Conservation (phyloP, 2,329 filamentous ascomycete genomes). For the Beauveria sp. region DNA sequence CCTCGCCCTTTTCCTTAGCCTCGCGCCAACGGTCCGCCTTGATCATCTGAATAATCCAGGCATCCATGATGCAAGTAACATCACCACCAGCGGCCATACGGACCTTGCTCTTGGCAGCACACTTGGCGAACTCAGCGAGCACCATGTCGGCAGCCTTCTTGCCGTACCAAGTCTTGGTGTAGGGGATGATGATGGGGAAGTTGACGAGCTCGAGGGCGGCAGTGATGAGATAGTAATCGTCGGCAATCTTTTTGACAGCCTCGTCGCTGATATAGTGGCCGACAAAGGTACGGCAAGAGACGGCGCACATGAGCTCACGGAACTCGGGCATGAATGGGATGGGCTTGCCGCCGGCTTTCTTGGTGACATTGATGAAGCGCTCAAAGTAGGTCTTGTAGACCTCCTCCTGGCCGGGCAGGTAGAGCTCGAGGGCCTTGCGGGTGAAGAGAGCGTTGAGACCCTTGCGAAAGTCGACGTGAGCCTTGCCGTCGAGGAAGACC, state of each 20-base stretch:
- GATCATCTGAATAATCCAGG: slow-evolving; percentile 84
- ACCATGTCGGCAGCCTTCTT: slow-evolving; percentile 95
- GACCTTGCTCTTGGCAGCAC: slow-evolving; percentile 86
- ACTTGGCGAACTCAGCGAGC: slow-evolving; percentile 79
- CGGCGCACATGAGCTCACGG: slow-evolving; percentile 89
- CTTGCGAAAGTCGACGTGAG: slow-evolving; percentile 94
- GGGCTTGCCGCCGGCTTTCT: slow-evolving; percentile 63
- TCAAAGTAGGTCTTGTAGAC: slow-evolving; percentile 85
- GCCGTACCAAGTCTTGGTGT: slow-evolving; percentile 93
- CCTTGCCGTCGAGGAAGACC: slow-evolving; percentile 94
- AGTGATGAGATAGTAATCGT: slow-evolving; percentile 96
- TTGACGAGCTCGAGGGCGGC: slow-evolving; percentile 95
- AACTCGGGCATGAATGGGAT: slow-evolving; percentile 85
- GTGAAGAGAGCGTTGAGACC: slow-evolving; percentile 93
- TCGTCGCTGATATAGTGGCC: slow-evolving; percentile 91
- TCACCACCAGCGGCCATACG: slow-evolving; percentile 85
- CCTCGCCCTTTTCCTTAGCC: slow-evolving; percentile 64
- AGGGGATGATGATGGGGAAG: slow-evolving; percentile 93
- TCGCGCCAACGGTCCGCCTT: slow-evolving; percentile 77
- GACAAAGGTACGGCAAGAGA: slow-evolving; percentile 94
- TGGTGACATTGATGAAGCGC: slow-evolving; percentile 67
- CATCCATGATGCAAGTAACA: slow-evolving; percentile 88
- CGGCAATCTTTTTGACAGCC: slow-evolving; percentile 85
- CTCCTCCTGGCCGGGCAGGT: slow-evolving; percentile 87
- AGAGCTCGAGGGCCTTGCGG: slow-evolving; percentile 75